Evolutionary conservation across 2,329 filamentous ascomycete species (phyloP).

Genomic region (Monosporascus cannonballus): DNA sequence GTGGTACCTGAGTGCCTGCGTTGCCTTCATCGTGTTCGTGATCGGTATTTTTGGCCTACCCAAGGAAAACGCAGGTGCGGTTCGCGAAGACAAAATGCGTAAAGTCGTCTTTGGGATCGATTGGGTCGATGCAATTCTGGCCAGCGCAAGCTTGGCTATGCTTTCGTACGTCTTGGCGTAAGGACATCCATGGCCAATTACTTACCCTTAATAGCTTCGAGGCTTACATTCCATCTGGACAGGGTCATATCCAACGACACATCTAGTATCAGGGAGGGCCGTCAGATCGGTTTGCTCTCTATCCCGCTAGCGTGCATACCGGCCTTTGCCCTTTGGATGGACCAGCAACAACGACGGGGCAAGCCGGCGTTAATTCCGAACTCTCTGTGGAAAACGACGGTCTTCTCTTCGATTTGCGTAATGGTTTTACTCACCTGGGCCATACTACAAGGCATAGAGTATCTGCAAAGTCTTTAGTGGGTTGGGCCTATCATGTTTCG

Average conservation of each 20-base stretch:
- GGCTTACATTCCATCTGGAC: too few relatives aligned
- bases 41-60: slow-evolving; percentile 5
- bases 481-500: too few relatives aligned
- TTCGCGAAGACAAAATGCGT: slow-evolving; percentile 27
- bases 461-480: too few relatives aligned
- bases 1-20: slow-evolving; percentile 34
- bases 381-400: slow-evolving; percentile 50
- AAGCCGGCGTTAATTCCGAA: slow-evolving; percentile 56
- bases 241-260: too few relatives aligned
- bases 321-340: slow-evolving; percentile 49
- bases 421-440: slow-evolving; percentile 40
- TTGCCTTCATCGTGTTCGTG: slow-evolving; percentile 30
- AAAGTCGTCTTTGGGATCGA: slow-evolving; percentile 39
- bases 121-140: slow-evolving; percentile 46
- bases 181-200: slow-evolving; percentile 15
- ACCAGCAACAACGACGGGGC: slow-evolving; percentile 36
- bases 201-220: too few relatives aligned
- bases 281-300: slow-evolving; percentile 36
- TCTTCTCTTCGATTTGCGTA: slow-evolving; percentile 50
- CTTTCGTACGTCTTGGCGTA: slow-evolving; percentile 50
- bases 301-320: slow-evolving; percentile 37
- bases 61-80: background rate
- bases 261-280: background rate
- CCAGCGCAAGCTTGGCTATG: slow-evolving; percentile 38
- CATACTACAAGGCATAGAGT: slow-evolving; percentile 28